Evolutionary conservation across 345 rosid species (phyloP).

Genomic region (Hibiscus trionum): DNA sequence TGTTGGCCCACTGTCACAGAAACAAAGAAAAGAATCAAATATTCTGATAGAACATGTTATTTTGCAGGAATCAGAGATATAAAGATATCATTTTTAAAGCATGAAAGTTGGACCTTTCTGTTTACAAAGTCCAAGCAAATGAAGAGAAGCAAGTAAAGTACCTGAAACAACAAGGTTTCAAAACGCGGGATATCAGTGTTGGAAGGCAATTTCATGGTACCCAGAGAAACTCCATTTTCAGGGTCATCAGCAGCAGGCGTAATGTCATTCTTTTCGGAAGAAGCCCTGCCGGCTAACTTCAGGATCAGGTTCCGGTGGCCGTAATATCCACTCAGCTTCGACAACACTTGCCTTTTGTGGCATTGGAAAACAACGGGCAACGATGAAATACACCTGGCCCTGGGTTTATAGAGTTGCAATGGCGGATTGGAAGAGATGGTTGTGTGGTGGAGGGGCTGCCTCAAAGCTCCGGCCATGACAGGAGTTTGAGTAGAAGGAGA

Average conservation of each 20-base stretch:
- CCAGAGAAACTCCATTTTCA: constrained; percentile 69
- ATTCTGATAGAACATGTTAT: neutral
- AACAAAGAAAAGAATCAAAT: neutral
- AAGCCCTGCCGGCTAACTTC: constrained; percentile 20
- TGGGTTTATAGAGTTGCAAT: neutral
- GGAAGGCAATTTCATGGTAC: constrained; percentile 70
- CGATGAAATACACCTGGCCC: neutral
- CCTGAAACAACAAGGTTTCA: constrained; percentile 64
- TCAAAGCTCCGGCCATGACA: constrained; percentile 21
- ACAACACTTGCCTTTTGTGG: neutral
- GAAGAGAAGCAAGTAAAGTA: neutral
- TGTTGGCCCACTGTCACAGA: constrained; percentile 72
- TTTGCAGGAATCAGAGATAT: neutral
- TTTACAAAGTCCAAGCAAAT: neutral
- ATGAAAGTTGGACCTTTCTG: neutral
- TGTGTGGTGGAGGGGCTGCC: constrained; percentile 10
- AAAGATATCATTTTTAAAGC: neutral
- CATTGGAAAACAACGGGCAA: neutral
- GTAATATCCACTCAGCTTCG: neutral
- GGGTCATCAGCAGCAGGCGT: constrained; percentile 30
- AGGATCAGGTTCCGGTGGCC: constrained; percentile 9
- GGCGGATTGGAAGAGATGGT: constrained; percentile 13
- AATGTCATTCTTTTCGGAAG: constrained; percentile 23
- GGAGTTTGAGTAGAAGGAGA: neutral
- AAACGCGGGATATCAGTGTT: constrained; percentile 57